Percentiles rank a stretch among this genome's conserved stretches.
Conservation (phyloP, 2,329 filamentous ascomycete genomes). For the Orbilia blumenaviensis region DNA sequence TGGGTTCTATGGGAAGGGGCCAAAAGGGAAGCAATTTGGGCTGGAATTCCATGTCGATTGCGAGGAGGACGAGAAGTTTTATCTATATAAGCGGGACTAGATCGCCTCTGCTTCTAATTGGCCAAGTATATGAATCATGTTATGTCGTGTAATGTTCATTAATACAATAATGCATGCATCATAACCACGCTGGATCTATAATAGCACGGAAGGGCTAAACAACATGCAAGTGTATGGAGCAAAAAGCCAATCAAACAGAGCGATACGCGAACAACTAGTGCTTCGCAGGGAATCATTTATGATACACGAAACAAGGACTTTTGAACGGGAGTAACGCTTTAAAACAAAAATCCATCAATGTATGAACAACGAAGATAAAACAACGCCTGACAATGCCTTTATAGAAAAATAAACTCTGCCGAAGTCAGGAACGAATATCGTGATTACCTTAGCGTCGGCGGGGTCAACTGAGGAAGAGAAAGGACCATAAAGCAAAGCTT, state of each 20-base stretch:
- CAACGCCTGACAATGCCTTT: conserved; percentile 35
- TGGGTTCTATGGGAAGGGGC: conserved; percentile 41
- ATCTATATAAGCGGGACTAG: conserved; percentile 17
- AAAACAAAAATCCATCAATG: background rate
- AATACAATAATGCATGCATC: too few relatives aligned
- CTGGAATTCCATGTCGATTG: conserved; percentile 30
- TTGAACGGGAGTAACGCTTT: background rate
- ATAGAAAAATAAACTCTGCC: conserved; percentile 26
- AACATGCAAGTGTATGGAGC: too few relatives aligned
- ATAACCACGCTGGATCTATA: too few relatives aligned
- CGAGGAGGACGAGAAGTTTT: conserved; percentile 43
- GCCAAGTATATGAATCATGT: too few relatives aligned
- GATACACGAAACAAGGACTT: too few relatives aligned
- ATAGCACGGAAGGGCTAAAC: too few relatives aligned
- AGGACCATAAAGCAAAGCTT: background rate
- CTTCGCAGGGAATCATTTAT: too few relatives aligned
- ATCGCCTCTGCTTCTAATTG: too few relatives aligned
- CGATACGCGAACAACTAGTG: background rate
- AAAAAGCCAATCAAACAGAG: too few relatives aligned
- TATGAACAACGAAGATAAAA: background rate
- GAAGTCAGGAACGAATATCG: conserved; percentile 17
- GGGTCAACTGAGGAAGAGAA: background rate
- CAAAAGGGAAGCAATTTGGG: conserved; percentile 38
- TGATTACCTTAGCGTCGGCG: conserved; percentile 8
- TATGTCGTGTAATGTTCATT: background rate